Conservation (phyloP, 306 rosid species). For the Ceratonia siliqua region DNA sequence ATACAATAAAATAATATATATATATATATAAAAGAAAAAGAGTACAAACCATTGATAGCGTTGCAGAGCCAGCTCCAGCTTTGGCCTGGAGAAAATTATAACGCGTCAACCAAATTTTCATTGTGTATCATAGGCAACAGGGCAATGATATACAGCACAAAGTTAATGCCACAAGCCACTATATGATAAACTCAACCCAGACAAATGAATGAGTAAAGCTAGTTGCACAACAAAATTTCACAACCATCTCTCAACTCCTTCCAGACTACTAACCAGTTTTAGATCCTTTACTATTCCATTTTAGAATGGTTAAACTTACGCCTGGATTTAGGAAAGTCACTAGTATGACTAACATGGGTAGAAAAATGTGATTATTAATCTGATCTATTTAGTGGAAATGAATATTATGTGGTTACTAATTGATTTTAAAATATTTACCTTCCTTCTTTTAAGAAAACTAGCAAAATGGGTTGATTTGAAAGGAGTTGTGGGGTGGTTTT, state of each 20-base stretch:
- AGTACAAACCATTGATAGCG: slow-evolving; percentile 52
- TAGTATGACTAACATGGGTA: not conserved
- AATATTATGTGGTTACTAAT: not conserved
- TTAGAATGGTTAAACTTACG: not conserved
- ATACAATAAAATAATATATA: not conserved
- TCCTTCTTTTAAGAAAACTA: not conserved
- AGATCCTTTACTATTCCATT: not conserved
- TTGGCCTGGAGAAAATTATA: slow-evolving; percentile 64
- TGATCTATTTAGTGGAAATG: not conserved
- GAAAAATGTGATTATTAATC: not conserved
- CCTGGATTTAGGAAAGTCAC: not conserved
- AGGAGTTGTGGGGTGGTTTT: no score
- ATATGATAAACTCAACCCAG: not conserved
- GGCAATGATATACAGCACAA: not conserved
- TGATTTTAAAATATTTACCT: not conserved
- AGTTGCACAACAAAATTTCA: no score
- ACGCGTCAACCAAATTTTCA: slow-evolving; percentile 22
- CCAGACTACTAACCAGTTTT: not conserved
- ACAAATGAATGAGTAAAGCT: not conserved
- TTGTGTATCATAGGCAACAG: not conserved
- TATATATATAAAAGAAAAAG: not conserved
- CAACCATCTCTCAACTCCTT: not conserved
- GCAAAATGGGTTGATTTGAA: not conserved
- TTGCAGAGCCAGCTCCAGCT: slow-evolving; percentile 77
- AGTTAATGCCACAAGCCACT: slow-evolving; percentile 4